Percentiles rank a stretch among this genome's conserved stretches.
Evolutionary conservation across 257 asterid genomes (phyloP).

Genomic region (Solanum habrochaites): DNA sequence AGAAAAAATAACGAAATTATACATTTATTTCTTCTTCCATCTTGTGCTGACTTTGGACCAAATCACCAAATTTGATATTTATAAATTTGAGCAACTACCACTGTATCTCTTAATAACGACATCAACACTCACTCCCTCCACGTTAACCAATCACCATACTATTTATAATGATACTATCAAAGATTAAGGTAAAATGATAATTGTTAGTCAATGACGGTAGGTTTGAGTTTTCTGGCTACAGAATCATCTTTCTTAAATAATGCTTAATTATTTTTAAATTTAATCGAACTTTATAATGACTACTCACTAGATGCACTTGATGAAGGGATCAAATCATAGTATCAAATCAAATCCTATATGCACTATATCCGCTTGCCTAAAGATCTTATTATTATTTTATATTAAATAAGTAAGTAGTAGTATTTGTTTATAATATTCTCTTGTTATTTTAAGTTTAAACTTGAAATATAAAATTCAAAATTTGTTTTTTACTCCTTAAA

Average conservation of each 20-base stretch:
- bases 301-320: neutral
- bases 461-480: neutral
- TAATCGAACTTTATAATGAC: too few species aligned
- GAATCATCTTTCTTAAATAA: too few species aligned
- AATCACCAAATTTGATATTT: constrained; percentile 77
- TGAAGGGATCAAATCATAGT: neutral
- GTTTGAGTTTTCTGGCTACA: accelerated
- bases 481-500: neutral
- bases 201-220: too few species aligned
- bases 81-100: constrained; percentile 5
- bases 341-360: neutral
- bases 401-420: neutral
- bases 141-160: neutral
- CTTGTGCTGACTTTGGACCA: constrained; percentile 77
- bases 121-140: neutral
- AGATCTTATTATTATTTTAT: too few species aligned
- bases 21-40: constrained; percentile 26
- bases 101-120: neutral
- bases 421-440: neutral
- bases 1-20: neutral
- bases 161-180: neutral
- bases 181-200: too few species aligned
- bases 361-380: neutral
- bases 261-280: too few species aligned
- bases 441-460: neutral